Evolutionary conservation across 108 stramenopile genomes (phyloP), one percentile per base, ranked within the genome.

Genomic region (Cyclotella sp.): DNA sequence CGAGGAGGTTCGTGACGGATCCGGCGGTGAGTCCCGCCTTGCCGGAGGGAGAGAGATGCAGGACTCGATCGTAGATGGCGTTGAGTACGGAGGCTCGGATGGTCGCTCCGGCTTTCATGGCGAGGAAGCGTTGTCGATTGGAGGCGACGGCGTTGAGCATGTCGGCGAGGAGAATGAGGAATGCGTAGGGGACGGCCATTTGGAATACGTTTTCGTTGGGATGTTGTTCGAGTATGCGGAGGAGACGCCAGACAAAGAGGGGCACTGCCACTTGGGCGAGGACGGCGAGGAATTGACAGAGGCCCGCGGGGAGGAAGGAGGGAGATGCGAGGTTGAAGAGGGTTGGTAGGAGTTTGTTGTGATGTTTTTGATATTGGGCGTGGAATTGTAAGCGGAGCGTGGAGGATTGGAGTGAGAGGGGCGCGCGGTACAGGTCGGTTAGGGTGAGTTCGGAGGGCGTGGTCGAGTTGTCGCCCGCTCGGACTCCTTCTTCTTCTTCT

Each of bases 121-220:
- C 63, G 21, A 94, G 82, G 71, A 87, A 90, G 19, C 89, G 78
- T 69, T 95, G 91, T 21, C 93, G 82, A 63, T 95, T 87, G 8
- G 70, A 88, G 11, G 69, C 84, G 47, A 91, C 73, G 0, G 85
- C 91, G 82, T 91, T 88, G 51, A 88, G 0, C 6, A 92, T 26
- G 10, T 78, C 77, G 4, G 72, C 69, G 9, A 81, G 14, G 14
- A 92, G 78, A 19, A 95, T 76, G 0, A 76, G 16, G n/a, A 93
- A 5, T 0, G 85, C 88, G 28, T 73, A 85, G 0, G 76, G 81
- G 63, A 94, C 49, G 16, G 84, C 90, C 43, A 80, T 55, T 0
- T 15, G 16, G 19, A 89, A 70, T 16, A 79, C 61, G 0, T 65
- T 54, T 69, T 75, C 55, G 13, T 65, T 53, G 0, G 86, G 82